Evolutionary conservation across 75 land plant species (phyloP), one percentile per base, ranked within the genome.

Genomic region (Cryptomeria japonica): DNA sequence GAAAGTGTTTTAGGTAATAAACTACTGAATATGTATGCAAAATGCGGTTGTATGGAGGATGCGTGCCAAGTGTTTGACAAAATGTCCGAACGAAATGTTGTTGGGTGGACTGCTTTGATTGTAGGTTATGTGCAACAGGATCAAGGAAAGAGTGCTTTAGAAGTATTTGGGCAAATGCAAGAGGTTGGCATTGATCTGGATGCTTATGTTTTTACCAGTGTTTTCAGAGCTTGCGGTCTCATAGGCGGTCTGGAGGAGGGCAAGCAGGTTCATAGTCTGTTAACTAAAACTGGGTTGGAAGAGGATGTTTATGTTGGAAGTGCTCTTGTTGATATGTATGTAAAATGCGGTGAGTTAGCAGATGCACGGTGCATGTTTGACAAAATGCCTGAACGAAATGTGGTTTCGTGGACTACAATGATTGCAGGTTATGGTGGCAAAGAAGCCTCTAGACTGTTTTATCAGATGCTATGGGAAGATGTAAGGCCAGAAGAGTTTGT

Each of bases 1-100:
- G 32, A 46, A 14, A 8, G 31, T 28, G 46, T 82, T 82, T 46
- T 46, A 82, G 92, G 89, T 86, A 58, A 91, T 7, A 89, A 93
- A 14, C 87, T 95, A 80, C 41, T 95, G 47, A 93, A 94, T 85
- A 94, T 95, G 95, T 93, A 85, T 77, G 87, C 88, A 2, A 95
- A 88, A 87, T 95, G 93, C 87, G 93, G 89, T 5, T 86, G 92
- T 85, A 91, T 90, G 86, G 53, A 87, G 0, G 93, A 92, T 85
- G 94, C 93, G 41, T 19, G 88, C 78, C 90, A 90, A 87, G 86
- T 93, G 85, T 93, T 93, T 68, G 7, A 84, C 64, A 55, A 39
- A 15, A 78, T 90, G 88, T 31, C 80, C 2, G 44, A 88, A 42
- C 80, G 85, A 41, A 46, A 73, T 86, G 86, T 90, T 3, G 73